These are phyloP conservation scores for Syzygium oleosum DNA, from an alignment of 345 rosid genomes.

Conservation along the genomic window DNA sequence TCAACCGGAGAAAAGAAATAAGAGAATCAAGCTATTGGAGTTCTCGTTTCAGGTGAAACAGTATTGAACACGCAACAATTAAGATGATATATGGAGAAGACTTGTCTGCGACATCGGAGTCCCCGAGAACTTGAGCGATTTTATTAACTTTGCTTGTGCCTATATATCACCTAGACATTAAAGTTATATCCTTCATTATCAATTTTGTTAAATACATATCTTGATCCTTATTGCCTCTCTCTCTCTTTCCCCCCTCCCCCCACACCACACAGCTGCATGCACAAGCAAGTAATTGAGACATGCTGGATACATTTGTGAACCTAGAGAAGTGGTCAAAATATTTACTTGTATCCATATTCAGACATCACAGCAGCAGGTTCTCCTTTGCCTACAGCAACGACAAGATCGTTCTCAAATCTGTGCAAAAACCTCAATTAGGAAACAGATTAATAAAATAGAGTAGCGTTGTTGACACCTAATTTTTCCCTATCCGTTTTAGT, in stretches of 20 bases:
- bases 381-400: constrained; percentile 88
- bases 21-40: background rate
- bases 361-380: constrained; percentile 80
- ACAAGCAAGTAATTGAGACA: background rate
- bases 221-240: background rate
- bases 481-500: too few relatives aligned
- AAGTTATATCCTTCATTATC: background rate
- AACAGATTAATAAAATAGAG: background rate
- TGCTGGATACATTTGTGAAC: background rate
- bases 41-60: background rate
- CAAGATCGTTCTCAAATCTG: constrained; percentile 63
- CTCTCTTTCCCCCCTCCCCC: background rate
- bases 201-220: too few relatives aligned
- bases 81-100: background rate
- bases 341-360: constrained; percentile 78
- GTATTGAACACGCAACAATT: background rate
- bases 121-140: background rate
- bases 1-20: background rate
- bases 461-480: too few relatives aligned
- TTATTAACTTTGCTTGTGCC: background rate
- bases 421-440: background rate
- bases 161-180: background rate
- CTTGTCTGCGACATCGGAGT: background rate
- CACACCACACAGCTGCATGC: background rate
- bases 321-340: background rate